Percentiles rank a stretch among this genome's conserved stretches.
phyloP scores from a whole-genome alignment of 306 rosid genomes.

The Cucurbita pepo region DNA sequence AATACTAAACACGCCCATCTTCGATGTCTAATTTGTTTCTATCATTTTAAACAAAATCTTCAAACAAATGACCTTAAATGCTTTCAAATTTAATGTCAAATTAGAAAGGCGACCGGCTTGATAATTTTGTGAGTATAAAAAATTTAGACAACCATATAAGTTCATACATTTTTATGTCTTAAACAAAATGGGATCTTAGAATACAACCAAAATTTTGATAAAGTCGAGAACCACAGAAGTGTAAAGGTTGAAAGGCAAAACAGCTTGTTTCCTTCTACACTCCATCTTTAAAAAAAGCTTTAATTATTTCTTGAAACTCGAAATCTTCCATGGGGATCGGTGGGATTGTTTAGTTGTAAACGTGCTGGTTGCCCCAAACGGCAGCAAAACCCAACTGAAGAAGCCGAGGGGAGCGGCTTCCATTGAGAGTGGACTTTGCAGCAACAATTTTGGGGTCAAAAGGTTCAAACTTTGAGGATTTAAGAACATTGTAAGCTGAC shows the following conservation, averaged over 20 bases:
- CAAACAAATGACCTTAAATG: not conserved
- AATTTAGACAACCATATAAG: not conserved
- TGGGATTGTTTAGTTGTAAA: not conserved
- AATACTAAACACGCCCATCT: no score
- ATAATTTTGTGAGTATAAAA: not conserved
- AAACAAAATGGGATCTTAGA: not conserved
- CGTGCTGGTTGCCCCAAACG: slow-evolving; percentile 7
- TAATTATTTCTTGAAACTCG: not conserved
- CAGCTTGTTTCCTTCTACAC: not conserved
- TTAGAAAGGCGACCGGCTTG: not conserved
- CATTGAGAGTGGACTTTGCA: slow-evolving; percentile 2
- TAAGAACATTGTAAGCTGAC: not conserved
- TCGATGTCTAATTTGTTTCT: no score
- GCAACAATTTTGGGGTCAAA: not conserved
- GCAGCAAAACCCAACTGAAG: slow-evolving; percentile 3
- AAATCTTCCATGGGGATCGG: not conserved
- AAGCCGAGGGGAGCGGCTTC: not conserved
- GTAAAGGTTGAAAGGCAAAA: not conserved
- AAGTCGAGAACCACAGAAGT: not conserved
- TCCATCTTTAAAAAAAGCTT: not conserved
- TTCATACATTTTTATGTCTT: not conserved
- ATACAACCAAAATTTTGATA: not conserved
- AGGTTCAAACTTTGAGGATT: not conserved
- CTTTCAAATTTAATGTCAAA: not conserved
- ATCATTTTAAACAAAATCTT: no score